A percentile compares a stretch with the other conserved stretches of the same genome.
phyloP scores from a whole-genome alignment of 768 basidiomycete species.

The Hygrocybe coccinea region DNA sequence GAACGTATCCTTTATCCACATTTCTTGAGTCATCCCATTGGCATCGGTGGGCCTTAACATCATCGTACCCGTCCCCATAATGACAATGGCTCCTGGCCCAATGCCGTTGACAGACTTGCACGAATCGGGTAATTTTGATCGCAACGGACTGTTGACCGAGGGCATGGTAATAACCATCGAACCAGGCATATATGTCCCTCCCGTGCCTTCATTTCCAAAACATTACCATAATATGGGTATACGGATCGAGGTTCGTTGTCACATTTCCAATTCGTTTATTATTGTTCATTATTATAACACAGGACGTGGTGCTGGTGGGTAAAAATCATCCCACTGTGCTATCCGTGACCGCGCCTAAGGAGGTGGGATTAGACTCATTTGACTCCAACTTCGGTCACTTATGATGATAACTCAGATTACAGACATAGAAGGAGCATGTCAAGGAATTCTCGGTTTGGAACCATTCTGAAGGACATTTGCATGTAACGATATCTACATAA shows the following conservation, averaged over 20 bases:
- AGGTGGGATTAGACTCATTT: slow-evolving; percentile 41
- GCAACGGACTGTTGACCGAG: slow-evolving; percentile 56
- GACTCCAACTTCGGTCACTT: not conserved
- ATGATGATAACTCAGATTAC: slow-evolving; percentile 36
- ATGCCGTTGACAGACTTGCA: slow-evolving; percentile 64
- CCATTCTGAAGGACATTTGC: slow-evolving; percentile 22
- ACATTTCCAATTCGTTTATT: slow-evolving; percentile 1
- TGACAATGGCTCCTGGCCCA: slow-evolving; percentile 1
- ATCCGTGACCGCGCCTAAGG: slow-evolving; percentile 74
- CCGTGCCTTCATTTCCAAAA: slow-evolving; percentile 69
- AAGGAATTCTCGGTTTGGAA: slow-evolving; percentile 50
- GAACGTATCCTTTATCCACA: slow-evolving; percentile 88
- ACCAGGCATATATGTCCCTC: slow-evolving; percentile 91
- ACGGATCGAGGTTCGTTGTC: slow-evolving; percentile 68
- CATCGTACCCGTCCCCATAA: not conserved
- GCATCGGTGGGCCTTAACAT: slow-evolving; percentile 77
- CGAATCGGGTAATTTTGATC: slow-evolving; percentile 65
- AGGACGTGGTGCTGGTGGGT: slow-evolving; percentile 74
- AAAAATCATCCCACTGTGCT: slow-evolving; percentile 58
- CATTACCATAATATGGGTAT: slow-evolving; percentile 89
- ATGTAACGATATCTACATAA: not conserved
- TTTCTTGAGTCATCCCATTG: slow-evolving; percentile 86
- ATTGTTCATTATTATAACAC: slow-evolving; percentile 1
- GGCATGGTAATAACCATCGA: slow-evolving; percentile 95
- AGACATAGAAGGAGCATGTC: slow-evolving; percentile 67